Evolutionary conservation across 306 rosid species (phyloP), one percentile per base, ranked within the genome.

Genomic region (Leucaena leucocephala): DNA sequence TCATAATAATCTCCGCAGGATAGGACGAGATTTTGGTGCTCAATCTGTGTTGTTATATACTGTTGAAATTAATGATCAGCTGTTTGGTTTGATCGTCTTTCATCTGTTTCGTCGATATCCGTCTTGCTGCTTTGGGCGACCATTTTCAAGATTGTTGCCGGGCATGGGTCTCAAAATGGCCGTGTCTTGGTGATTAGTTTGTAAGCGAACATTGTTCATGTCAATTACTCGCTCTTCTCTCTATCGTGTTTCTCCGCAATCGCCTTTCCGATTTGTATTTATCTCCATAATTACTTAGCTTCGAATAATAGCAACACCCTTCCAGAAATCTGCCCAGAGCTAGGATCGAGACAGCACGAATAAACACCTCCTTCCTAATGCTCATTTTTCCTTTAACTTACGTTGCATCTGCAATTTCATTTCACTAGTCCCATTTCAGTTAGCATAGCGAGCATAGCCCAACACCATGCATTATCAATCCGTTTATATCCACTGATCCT

Each of bases 181-280:
- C 21, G 8, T 9, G 1, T 43, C 55, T 22, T 21, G 39, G 55
- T 68, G 48, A 43, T 44, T 43, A 21, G 38, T 68, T 68, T 68
- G 19, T 5, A 68, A 68, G 33, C 33, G 39, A 68, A 21, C 38
- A 43, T 10, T 22, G 39, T 43, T 40, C 71, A 3, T 48, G 16
- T 38, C 7, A 66, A 66, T 36, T 64, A 64, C 27, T 17, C 52
- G 17, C 9, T 40, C 3, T 42, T 46, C 44, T 54, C 72, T 21
- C 8, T 17, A 71, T 33, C 81, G 43, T 11, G 68, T 52, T 75
- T 35, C 73, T 67, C 17, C 7, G 8, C 61, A 70, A 43, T 57
- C 74, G 81, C 85, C 81, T 76, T 44, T 49, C 14, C 42, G 16
- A 19, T 40, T 68, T 21, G 54, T 39, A 62, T 48, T 71, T 62